Evolutionary conservation across 768 basidiomycete species (phyloP).

Genomic region (Auriscalpium microsporum): DNA sequence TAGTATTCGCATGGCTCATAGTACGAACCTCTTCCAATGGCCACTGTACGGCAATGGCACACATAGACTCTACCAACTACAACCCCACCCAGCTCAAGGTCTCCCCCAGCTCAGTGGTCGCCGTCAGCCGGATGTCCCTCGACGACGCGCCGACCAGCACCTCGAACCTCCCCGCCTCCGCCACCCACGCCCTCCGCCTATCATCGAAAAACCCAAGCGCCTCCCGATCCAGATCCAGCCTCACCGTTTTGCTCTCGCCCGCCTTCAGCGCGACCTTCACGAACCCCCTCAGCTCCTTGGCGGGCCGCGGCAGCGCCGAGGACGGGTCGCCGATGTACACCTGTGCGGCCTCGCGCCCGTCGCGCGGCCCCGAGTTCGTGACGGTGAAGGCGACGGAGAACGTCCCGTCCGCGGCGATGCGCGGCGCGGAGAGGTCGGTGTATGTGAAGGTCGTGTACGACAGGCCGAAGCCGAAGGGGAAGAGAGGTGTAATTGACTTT

Average conservation of each 20-base stretch:
- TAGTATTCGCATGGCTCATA: too few species aligned
- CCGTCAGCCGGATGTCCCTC: constrained; percentile 30
- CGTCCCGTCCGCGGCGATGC: constrained; percentile 24
- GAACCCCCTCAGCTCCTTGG: constrained; percentile 40
- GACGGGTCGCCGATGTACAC: constrained; percentile 38
- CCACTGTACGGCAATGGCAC: too few species aligned
- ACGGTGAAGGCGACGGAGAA: constrained; percentile 37
- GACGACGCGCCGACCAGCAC: constrained; percentile 41
- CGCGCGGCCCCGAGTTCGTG: constrained; percentile 34
- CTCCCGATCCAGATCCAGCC: constrained; percentile 36
- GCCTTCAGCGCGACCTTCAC: constrained; percentile 36
- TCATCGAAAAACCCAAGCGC: constrained; percentile 44
- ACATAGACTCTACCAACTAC: constrained; percentile 4
- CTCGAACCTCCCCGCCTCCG: constrained; percentile 36
- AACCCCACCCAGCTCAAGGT: constrained; percentile 36
- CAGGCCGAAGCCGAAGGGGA: constrained; percentile 53
- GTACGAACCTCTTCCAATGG: too few species aligned
- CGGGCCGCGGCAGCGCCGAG: constrained; percentile 38
- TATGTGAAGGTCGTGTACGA: constrained; percentile 21
- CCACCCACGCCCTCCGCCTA: constrained; percentile 29
- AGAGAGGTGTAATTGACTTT: constrained; percentile 35
- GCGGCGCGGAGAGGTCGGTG: constrained; percentile 29
- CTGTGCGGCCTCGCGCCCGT: constrained; percentile 41
- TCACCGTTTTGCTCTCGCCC: constrained; percentile 34
- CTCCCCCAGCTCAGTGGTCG: constrained; percentile 25